Conservation (phyloP, 352 stramenopile species). For the Phytopythium vexans region DNA sequence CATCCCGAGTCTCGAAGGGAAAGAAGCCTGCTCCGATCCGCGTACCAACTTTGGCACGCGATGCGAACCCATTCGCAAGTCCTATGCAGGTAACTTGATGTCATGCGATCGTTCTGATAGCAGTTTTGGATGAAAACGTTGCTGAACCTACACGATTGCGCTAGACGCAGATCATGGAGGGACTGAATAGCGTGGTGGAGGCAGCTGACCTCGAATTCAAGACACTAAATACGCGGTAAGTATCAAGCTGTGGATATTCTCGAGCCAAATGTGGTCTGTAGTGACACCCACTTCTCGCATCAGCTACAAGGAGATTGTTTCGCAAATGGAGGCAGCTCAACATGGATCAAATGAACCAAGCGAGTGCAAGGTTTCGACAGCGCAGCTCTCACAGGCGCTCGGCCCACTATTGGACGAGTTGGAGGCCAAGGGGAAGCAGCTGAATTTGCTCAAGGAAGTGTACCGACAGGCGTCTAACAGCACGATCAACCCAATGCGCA, state of each 20-base stretch:
- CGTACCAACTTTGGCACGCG: slow-evolving; percentile 17
- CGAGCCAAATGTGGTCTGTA: not conserved
- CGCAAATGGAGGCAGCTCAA: slow-evolving; percentile 23
- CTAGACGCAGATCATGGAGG: slow-evolving; percentile 60
- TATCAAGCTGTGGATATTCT: not conserved
- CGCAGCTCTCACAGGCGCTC: slow-evolving; percentile 41
- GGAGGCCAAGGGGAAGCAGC: slow-evolving; percentile 60
- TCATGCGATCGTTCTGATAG: slow-evolving; percentile 1
- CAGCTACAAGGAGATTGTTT: slow-evolving; percentile 37
- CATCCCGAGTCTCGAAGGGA: not conserved
- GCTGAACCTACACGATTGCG: not conserved
- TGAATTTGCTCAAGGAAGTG: slow-evolving; percentile 66
- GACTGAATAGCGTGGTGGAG: slow-evolving; percentile 33
- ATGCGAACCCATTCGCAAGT: slow-evolving; percentile 37
- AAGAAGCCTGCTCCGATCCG: slow-evolving; percentile 39
- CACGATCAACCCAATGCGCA: slow-evolving; percentile 53
- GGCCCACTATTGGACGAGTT: slow-evolving; percentile 53
- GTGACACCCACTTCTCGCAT: not conserved
- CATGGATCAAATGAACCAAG: slow-evolving; percentile 11
- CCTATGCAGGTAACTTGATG: slow-evolving; percentile 47
- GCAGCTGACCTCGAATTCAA: slow-evolving; percentile 46
- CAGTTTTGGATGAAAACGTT: not conserved
- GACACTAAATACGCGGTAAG: slow-evolving; percentile 31
- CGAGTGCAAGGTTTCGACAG: slow-evolving; percentile 6
- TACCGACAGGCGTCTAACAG: slow-evolving; percentile 51